Base-by-base conservation (phyloP, 2,329 filamentous ascomycete species). In the Trichocomaceae sp. region DNA sequence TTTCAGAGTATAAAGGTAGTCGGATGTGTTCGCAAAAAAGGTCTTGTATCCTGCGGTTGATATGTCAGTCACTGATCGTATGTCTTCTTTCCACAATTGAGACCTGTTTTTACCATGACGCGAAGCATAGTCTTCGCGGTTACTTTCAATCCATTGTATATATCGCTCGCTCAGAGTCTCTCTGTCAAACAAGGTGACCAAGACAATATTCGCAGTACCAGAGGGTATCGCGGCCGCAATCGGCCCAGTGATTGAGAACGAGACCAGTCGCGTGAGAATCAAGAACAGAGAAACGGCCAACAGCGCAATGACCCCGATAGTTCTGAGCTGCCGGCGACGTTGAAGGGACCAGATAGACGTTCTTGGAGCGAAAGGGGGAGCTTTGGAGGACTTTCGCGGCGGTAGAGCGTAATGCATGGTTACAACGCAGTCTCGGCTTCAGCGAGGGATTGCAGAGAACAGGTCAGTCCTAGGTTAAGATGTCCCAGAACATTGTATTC, bases 361-460 rank as follows among this genome's bases (percentile, higher is more conserved):
- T 74, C 65, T 83, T 75, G 60, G 79, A 73, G 88, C 46, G 39
- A 53, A 92, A 29, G 86, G 84, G 61, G 84, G 83, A 61, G 87
- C 83, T 67, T 86, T 84, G 61, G 88, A 92, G 66, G 82, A 84
- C 75, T 92, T 95, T 71, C 90, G 86, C 65, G 89, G 83, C 54
- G 90, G 90, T 64, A 95, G 85, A 60, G 91, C 90, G 78, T 92
- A 90, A 72, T 96, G 91, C 90, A 96, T 93, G 63, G 55, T 37
- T 47, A 37, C 50, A 19, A 23, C 50, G 42, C 42, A 52, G 37
- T 26, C 29, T 19, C 10, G 8, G 39, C 39, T 42, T 42, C 39
- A 13, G 22, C 8, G 39, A 42, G 39, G 39, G 39, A 42, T 42
- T 42, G 39, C 19, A 42, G 9, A 42, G 19, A 22, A 42, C 7